Base-by-base conservation (phyloP, 768 basidiomycete species). In the Candolleomyces efflorescens region DNA sequence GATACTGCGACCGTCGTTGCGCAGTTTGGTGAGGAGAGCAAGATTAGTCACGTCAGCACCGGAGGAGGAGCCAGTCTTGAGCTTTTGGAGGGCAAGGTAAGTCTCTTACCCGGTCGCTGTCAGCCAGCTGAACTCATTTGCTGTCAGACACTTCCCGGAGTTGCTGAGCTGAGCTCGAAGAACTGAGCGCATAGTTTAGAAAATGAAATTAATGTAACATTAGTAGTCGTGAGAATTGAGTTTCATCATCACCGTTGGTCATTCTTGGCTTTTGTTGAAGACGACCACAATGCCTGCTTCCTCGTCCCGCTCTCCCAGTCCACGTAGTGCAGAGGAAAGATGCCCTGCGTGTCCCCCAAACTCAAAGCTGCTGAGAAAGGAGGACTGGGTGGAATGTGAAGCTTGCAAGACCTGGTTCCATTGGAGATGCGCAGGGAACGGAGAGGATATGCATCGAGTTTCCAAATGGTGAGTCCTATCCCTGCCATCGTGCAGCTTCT, bases 1-100 rank as follows among this genome's bases (percentile, higher is more conserved):
- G 94, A 95, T 71, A 96, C 93, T 43, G 96, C 96, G n/a, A 98
- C 96, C 5, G 82, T 98, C 37, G 94, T 87, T 55, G 94, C 91
- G n/a, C 85, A 95, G 63, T 82, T 89, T 68, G 78, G 77, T 11
- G 85, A 85, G 17, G 96, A 99, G 72, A 86, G 89, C 64, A 86
- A 92, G 71, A 79, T 99, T 62, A 94, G 90, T 73, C 96, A 99
- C 74, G 93, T 99, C 66, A 93, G 90, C 71, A 99, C 96, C 38
- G 96, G 96, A 61, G 96, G 91, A 47, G 92, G 92, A 53, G 93
- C 93, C 27, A 90, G 89, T 69, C 83, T 99, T 59, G 96, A 99
- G 73, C 82, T 99, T 41, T 82, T 99, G 64, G 96, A 99, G 78
- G 96, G 96, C 74, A 99, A 99, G 87, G 94, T 93, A 66, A 26